Conservation (phyloP, 2,329 filamentous ascomycete genomes). For the Apiospora koreana region DNA sequence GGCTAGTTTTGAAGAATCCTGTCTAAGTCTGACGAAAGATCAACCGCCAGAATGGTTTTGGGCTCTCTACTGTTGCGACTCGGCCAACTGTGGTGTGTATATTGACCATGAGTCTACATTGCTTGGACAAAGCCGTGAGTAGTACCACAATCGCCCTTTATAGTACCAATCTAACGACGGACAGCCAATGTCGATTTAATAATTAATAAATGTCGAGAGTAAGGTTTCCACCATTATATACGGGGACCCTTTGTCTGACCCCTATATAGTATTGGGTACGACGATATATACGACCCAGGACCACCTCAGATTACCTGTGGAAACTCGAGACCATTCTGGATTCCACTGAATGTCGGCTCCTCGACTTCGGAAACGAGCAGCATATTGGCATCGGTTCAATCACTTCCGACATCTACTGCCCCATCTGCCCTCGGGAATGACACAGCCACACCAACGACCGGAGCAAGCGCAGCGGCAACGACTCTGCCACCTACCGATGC, state of each 20-base stretch:
- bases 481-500: background rate
- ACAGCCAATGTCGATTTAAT: slow-evolving; percentile 53
- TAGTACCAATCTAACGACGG: background rate
- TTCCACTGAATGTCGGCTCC: background rate
- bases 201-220: slow-evolving; percentile 54
- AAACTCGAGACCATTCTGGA: background rate
- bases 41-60: slow-evolving; percentile 37
- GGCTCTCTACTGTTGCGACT: slow-evolving; percentile 54
- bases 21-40: slow-evolving; percentile 23
- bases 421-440: background rate
- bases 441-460: background rate
- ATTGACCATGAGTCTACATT: slow-evolving; percentile 22
- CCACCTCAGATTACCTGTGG: slow-evolving; percentile 16
- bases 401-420: background rate
- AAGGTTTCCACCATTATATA: slow-evolving; percentile 21
- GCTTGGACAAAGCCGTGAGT: slow-evolving; percentile 47
- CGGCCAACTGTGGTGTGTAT: slow-evolving; percentile 50
- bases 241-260: background rate
- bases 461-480: background rate
- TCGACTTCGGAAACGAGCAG: background rate
- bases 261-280: slow-evolving; percentile 25
- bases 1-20: slow-evolving; percentile 23
- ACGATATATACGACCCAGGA: slow-evolving; percentile 28
- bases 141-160: background rate
- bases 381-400: background rate